These are phyloP conservation scores for Apiospora kogelbergensis DNA, from an alignment of 2,329 filamentous ascomycete genomes.

Conservation along the genomic window DNA sequence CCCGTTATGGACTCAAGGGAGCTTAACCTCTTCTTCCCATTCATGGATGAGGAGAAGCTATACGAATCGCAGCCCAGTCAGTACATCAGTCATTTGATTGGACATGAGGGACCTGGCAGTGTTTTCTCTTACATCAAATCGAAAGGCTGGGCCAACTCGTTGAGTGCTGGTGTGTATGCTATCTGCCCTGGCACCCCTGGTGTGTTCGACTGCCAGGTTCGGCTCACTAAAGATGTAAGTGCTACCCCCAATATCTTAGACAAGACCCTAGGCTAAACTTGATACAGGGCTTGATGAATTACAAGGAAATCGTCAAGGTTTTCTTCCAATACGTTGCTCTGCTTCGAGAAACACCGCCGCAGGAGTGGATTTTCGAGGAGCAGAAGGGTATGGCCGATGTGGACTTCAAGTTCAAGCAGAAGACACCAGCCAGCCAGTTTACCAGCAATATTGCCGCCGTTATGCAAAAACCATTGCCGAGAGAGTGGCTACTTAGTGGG, in stretches of 20 bases:
- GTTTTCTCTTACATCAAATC: conserved; percentile 87
- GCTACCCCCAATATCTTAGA: not conserved
- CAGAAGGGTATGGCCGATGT: too few species aligned
- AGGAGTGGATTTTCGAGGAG: too few species aligned
- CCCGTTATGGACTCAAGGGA: conserved; percentile 86
- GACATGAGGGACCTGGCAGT: conserved; percentile 90
- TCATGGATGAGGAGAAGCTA: conserved; percentile 77
- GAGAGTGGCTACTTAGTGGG: too few species aligned
- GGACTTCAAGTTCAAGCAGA: too few species aligned
- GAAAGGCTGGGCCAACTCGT: conserved; percentile 79
- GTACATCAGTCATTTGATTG: conserved; percentile 86
- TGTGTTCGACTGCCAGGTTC: conserved; percentile 76
- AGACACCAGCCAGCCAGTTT: too few species aligned
- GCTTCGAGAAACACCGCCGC: too few species aligned
- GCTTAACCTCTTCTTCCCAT: conserved; percentile 79
- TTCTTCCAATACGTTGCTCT: too few species aligned
- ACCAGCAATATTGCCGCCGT: too few species aligned
- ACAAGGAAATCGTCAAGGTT: too few species aligned
- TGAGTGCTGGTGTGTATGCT: conserved; percentile 74
- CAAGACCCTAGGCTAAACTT: too few species aligned
- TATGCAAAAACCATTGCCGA: too few species aligned
- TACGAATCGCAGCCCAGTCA: conserved; percentile 80
- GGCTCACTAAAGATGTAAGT: conserved; percentile 75
- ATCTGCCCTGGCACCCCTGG: conserved; percentile 76
- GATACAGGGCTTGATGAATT: conserved; percentile 65